Conservation (phyloP, 2,329 filamentous ascomycete species). For the Sclerotinia subarctica region DNA sequence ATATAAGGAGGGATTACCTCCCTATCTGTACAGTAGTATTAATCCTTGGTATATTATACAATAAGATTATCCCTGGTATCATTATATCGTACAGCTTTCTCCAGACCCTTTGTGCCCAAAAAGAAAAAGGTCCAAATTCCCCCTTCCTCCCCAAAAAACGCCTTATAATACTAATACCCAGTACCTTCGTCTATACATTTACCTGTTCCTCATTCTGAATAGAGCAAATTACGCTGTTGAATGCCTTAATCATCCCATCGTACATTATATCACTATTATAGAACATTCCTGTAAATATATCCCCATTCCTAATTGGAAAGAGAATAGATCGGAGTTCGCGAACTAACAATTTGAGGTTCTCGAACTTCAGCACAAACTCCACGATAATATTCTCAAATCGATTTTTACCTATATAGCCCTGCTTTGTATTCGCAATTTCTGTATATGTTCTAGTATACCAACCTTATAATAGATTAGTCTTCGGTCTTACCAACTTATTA, state of each 20-base stretch:
- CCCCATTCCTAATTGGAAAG: conserved; percentile 31
- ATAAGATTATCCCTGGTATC: no score
- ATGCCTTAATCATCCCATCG: not conserved
- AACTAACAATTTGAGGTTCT: conserved; percentile 28
- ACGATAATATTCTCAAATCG: conserved; percentile 31
- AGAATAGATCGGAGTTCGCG: conserved; percentile 21
- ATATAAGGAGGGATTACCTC: no score
- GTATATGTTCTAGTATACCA: conserved; percentile 36
- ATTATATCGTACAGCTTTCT: no score
- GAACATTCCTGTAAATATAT: conserved; percentile 29
- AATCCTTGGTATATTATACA: no score
- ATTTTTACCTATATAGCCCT: conserved; percentile 25
- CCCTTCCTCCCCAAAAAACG: no score
- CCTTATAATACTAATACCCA: no score
- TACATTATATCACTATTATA: conserved; percentile 19
- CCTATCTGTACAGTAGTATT: no score
- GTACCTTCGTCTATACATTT: no score
- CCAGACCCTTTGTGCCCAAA: no score
- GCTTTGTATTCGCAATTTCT: conserved; percentile 31
- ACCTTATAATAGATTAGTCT: conserved; percentile 22
- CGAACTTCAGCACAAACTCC: conserved; percentile 34
- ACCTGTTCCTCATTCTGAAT: no score
- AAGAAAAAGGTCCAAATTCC: no score
- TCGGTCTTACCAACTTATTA: conserved; percentile 23
- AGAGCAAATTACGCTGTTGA: conserved; percentile 18